Evolutionary conservation across 2,329 filamentous ascomycete genomes (phyloP), one percentile per base, ranked within the genome.

Genomic region (Blastomyces emzantsi): DNA sequence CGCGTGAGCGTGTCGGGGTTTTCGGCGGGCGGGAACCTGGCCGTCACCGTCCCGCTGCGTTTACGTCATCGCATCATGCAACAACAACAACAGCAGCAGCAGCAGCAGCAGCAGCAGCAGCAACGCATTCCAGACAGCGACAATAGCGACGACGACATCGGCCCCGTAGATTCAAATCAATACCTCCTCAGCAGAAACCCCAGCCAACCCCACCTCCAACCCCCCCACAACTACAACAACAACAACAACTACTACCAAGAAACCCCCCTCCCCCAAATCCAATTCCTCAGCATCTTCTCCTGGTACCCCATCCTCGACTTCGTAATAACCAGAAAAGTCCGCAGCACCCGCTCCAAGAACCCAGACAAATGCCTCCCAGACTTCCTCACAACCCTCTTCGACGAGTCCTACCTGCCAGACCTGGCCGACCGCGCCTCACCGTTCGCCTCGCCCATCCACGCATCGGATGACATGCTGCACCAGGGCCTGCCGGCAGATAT

Each of bases 251-350:
- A n/a, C n/a, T n/a, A n/a, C 51, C 51, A 17, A 36, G 19, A 30
- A 41, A 41, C 52, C 43, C 70, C 69, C 61, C 70, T 69, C 62
- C 63, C 60, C 36, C 76, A 78, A 33, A 70, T 85, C 30, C 75
- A 79, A 28, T 81, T 87, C 65, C 76, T 82, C 63, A 82, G 80
- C 57, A 79, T 86, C 62, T 79, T 85, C 49, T 81, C 83, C 59
- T 87, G 84, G 81, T 87, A 87, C 66, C 85, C 85, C 1, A 79
- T 83, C 33, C 80, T 85, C 45, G 85, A 87, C 72, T 87, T 86
- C 72, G 83, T 85, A 15, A 78, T 82, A 60, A 82, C 84, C 2
- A 82, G 85, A 39, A 82, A 80, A 30, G 79, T 85, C 67, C 84
- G 85, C 41, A 81, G 84, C 51, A 80, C 80, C 47, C 82, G 81